Conservation (phyloP, 2,329 filamentous ascomycete species). For the Neospermospora avenae region DNA sequence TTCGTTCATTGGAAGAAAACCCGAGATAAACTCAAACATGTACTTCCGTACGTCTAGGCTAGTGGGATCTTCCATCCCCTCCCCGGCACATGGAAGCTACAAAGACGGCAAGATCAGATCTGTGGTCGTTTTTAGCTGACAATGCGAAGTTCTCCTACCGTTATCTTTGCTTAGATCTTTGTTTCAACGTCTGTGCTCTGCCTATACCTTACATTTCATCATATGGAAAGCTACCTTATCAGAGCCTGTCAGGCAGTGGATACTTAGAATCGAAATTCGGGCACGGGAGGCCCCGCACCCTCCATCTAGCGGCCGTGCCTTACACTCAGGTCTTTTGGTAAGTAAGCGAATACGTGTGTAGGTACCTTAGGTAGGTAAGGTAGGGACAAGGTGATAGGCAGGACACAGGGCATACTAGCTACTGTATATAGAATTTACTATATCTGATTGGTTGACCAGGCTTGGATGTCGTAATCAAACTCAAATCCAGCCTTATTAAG, state of each 20-base stretch:
- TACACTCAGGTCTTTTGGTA: too few relatives aligned
- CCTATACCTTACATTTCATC: not conserved
- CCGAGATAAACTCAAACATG: not conserved
- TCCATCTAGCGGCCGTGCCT: too few relatives aligned
- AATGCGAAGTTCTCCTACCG: not conserved
- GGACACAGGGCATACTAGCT: too few relatives aligned
- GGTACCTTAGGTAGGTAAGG: too few relatives aligned
- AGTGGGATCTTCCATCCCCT: not conserved
- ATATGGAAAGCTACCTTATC: not conserved
- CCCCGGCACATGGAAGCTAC: not conserved
- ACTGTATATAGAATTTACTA: too few relatives aligned
- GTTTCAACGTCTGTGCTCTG: not conserved
- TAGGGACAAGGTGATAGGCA: too few relatives aligned
- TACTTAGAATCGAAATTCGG: not conserved
- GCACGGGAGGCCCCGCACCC: not conserved
- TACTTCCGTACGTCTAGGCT: too few relatives aligned
- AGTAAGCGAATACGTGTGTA: too few relatives aligned
- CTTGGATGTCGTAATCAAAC: too few relatives aligned
- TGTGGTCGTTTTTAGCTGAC: not conserved
- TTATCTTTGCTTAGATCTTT: too few relatives aligned
- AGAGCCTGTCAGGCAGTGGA: not conserved
- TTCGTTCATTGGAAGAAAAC: not conserved
- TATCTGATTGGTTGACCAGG: too few relatives aligned
- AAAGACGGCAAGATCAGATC: not conserved
- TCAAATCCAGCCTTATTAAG: too few relatives aligned